Evolutionary conservation across 2,329 filamentous ascomycete genomes (phyloP).

Genomic region (Trichoderma sp.): DNA sequence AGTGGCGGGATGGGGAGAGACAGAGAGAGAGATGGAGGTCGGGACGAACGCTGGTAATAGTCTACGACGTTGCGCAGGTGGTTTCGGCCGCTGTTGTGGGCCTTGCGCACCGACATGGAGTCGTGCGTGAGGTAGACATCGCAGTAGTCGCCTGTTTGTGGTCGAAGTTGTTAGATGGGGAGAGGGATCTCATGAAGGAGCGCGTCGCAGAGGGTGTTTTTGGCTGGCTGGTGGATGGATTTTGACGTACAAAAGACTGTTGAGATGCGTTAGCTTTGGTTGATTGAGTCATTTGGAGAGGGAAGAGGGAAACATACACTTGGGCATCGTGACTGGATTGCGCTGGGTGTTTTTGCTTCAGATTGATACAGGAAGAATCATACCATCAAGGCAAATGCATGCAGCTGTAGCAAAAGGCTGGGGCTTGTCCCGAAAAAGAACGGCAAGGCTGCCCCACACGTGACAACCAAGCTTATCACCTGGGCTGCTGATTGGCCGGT

Average conservation of each 20-base stretch:
- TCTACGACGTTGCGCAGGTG: conserved; percentile 96
- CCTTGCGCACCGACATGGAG: conserved; percentile 99
- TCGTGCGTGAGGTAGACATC: conserved; percentile 99
- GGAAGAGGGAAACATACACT: conserved; percentile 64
- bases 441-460: conserved; percentile 30
- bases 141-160: conserved; percentile 76
- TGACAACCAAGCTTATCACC: conserved; percentile 9
- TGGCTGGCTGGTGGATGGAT: neutral
- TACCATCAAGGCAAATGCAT: neutral
- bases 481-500: conserved; percentile 7
- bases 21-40: no score
- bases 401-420: conserved; percentile 20
- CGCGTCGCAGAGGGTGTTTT: neutral
- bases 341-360: neutral
- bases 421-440: conserved; percentile 20
- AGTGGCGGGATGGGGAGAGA: neutral
- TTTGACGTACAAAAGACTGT: conserved; percentile 32
- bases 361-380: neutral
- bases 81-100: conserved; percentile 94
- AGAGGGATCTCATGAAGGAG: neutral
- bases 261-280: conserved; percentile 6
- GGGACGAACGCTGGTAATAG: conserved; percentile 83
- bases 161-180: neutral
- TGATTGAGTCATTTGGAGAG: conserved; percentile 27
- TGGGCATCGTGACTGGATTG: conserved; percentile 65